Base-by-base conservation (phyloP, 1,139 yeast genomes). In the Zhuliangozyma blackwelliae region DNA sequence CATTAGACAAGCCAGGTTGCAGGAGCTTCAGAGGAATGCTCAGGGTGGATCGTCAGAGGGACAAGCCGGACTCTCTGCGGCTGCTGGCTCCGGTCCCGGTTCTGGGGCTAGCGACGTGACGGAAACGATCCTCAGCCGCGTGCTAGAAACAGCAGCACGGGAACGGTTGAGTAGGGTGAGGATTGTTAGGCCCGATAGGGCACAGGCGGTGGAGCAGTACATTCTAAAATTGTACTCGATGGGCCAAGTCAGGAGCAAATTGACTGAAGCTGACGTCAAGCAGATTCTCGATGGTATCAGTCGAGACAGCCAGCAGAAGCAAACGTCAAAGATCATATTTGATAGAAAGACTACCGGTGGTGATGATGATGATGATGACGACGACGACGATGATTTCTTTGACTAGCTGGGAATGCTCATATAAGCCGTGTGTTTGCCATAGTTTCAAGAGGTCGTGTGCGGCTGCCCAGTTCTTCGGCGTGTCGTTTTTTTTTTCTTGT, bases 151-250 rank as follows among this genome's bases (percentile, higher is more conserved):
- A 7, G 78, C 75, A 36, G 98, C 97, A 1, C 72, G 95, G 36
- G 97, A 92, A 57, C 72, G 98, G 45, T 71, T 92, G 38, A 78
- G 92, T 27, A 71, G 98, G 41, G 95, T 92, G 25, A 71, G 90
- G 31, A 77, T 92, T 53, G 98, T 92, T 30, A 76, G 92, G 52
- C 94, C 95, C 2, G 97, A 92, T 40, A 71, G 97, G 37, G 97
- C 96, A 1, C 75, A 77, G 34, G 86, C 87, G 5, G 97, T 90
- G n/a, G 97, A 92, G 54, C 81, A 82, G 45, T 78, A 90, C 52
- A 63, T 92, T 33, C 61, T 84, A 27, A 77, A 81, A 48, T 63
- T 90, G 58, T 86, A 82, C n/a, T 77, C 80, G 38, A 72, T 83
- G 51, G 97, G 97, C 1, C 87, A 84, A 42, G 67, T 90, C 32